Percentiles rank a stretch among this genome's conserved stretches.
These are phyloP conservation scores for Talaromyces sp. DNA, from an alignment of 2,329 filamentous ascomycete genomes.

Conservation along the genomic window DNA sequence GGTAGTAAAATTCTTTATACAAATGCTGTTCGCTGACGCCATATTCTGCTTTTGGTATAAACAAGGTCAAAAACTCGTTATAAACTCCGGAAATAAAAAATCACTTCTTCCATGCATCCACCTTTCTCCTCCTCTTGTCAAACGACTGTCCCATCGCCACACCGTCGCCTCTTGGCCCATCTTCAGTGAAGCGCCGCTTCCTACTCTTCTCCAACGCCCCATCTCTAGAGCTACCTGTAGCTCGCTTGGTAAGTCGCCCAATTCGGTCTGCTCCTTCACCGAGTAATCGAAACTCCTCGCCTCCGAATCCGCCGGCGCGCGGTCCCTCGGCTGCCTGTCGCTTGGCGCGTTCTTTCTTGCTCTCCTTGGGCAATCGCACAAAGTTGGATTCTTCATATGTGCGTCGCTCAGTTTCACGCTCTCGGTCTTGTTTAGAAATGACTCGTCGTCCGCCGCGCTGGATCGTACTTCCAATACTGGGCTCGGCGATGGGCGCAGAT, in stretches of 20 bases:
- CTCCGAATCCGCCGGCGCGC: constrained; percentile 70
- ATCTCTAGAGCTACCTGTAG: constrained; percentile 44
- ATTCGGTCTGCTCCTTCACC: constrained; percentile 84
- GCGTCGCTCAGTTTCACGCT: constrained; percentile 69
- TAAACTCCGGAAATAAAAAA: not conserved
- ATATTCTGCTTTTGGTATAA: not conserved
- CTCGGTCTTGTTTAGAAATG: constrained; percentile 70
- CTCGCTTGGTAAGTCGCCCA: constrained; percentile 70
- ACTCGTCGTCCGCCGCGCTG: constrained; percentile 68
- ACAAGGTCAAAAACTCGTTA: not conserved
- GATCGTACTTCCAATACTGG: constrained; percentile 89
- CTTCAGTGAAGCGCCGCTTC: constrained; percentile 67
- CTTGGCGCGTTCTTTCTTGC: constrained; percentile 77
- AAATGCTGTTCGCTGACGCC: not conserved
- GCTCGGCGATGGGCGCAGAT: constrained; percentile 71
- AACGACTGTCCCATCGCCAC: constrained; percentile 61
- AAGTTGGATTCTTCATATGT: constrained; percentile 94
- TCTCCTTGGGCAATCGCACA: constrained; percentile 73
- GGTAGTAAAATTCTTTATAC: not conserved
- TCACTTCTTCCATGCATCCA: constrained; percentile 28
- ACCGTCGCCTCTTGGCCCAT: constrained; percentile 61
- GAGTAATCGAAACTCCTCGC: constrained; percentile 88
- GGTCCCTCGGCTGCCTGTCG: constrained; percentile 39
- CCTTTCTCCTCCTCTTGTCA: constrained; percentile 39
- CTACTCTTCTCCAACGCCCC: constrained; percentile 72